Conservation (phyloP, 345 rosid genomes). For the Syzygium aromaticum region DNA sequence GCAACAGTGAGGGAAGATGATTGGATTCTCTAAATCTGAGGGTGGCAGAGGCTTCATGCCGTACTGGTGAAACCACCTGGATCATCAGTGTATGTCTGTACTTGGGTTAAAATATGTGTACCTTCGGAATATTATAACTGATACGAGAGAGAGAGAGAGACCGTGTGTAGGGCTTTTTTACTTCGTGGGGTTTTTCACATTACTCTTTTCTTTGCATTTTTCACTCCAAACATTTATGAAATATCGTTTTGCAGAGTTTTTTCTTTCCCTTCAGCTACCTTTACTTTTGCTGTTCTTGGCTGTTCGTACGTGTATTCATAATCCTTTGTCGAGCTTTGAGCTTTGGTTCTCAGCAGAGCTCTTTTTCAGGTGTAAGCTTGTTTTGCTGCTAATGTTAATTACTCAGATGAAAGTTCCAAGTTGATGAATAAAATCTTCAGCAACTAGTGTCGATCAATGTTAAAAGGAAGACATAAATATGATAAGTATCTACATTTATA, state of each 20-base stretch:
- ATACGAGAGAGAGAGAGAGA: background rate
- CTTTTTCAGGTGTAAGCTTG: background rate
- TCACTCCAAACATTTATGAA: background rate
- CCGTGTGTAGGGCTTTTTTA: background rate
- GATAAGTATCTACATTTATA: background rate
- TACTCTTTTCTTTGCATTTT: background rate
- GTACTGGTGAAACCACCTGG: background rate
- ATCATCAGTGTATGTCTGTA: background rate
- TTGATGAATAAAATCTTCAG: background rate
- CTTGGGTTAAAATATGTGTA: background rate
- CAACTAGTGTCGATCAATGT: background rate
- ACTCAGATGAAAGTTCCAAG: background rate
- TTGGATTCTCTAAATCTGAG: background rate
- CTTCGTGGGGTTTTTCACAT: background rate
- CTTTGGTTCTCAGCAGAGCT: slow-evolving; percentile 11
- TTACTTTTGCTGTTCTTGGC: background rate
- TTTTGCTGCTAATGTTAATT: slow-evolving; percentile 1
- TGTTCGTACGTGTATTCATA: background rate
- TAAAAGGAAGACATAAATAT: background rate
- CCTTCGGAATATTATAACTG: background rate
- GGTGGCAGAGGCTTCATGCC: background rate
- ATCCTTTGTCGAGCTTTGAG: background rate
- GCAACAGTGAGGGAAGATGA: background rate
- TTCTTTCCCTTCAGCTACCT: background rate
- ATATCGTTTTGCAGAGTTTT: background rate